Evolutionary conservation across 1,284 basidiomycete species (phyloP).

Genomic region (Ceratorhiza oryzae-sativae): DNA sequence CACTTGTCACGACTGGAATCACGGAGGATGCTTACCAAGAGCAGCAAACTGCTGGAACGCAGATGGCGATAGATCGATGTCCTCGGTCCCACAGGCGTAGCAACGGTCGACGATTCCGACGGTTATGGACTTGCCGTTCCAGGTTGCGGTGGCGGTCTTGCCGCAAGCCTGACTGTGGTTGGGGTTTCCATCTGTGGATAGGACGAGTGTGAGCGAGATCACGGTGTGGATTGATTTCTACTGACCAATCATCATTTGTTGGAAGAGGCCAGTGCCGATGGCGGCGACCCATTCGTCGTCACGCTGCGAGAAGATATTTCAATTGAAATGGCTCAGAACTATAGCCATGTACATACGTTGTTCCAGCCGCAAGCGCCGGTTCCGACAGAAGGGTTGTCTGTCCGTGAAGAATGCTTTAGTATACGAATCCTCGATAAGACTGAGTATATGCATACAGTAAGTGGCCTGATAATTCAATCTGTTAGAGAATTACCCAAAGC

Average conservation of each 20-base stretch:
- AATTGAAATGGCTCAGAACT: neutral
- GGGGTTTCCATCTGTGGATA: neutral
- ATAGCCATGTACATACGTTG: neutral
- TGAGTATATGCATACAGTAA: neutral
- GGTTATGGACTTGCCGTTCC: conserved; percentile 11
- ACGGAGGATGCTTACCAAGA: neutral
- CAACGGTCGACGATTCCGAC: conserved; percentile 18
- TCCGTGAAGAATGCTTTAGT: neutral
- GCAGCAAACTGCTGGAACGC: conserved; percentile 28
- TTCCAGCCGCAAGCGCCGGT: neutral
- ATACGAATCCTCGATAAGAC: too few species aligned
- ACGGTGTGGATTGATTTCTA: neutral
- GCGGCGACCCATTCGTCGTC: neutral
- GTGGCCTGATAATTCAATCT: neutral
- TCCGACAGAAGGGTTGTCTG: neutral
- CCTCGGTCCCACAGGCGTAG: conserved; percentile 17
- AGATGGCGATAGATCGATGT: conserved; percentile 5
- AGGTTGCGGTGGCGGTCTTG: conserved; percentile 2
- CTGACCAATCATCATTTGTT: conserved; percentile 11
- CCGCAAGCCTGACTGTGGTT: conserved; percentile 23
- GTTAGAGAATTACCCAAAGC: neutral
- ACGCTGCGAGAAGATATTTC: neutral
- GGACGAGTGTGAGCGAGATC: neutral
- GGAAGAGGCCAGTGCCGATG: neutral
- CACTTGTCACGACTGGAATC: too few species aligned